phyloP scores from a whole-genome alignment of 768 basidiomycete species.

The Boletus tylopilopsis region DNA sequence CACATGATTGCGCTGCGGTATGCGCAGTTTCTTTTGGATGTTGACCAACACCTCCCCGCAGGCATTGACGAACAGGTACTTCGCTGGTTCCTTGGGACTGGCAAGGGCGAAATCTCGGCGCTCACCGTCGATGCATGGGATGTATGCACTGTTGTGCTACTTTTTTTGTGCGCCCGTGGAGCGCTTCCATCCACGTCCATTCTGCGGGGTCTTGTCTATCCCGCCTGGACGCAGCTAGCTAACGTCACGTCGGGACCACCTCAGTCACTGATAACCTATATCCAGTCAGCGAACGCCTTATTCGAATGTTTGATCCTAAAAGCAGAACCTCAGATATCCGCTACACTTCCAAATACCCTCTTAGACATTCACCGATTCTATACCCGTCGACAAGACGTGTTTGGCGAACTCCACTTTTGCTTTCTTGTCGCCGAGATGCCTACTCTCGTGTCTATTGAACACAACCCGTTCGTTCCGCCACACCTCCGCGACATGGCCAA shows the following conservation, averaged over 20 bases:
- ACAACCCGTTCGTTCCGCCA: slow-evolving; percentile 49
- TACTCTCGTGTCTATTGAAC: slow-evolving; percentile 66
- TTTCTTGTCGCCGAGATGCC: slow-evolving; percentile 62
- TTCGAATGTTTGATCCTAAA: slow-evolving; percentile 58
- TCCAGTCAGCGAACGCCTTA: slow-evolving; percentile 61
- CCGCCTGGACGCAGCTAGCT: slow-evolving; percentile 65
- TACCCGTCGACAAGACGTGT: slow-evolving; percentile 67
- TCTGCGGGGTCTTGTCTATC: slow-evolving; percentile 71
- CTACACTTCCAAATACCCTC: slow-evolving; percentile 44
- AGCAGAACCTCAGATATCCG: slow-evolving; percentile 42
- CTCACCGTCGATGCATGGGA: slow-evolving; percentile 66
- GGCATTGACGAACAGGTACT: slow-evolving; percentile 70
- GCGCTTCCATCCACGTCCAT: slow-evolving; percentile 72
- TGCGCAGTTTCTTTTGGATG: slow-evolving; percentile 63
- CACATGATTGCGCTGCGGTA: slow-evolving; percentile 60
- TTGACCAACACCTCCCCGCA: slow-evolving; percentile 72
- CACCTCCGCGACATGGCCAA: slow-evolving; percentile 46
- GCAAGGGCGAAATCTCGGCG: slow-evolving; percentile 57
- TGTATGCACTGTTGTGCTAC: slow-evolving; percentile 55
- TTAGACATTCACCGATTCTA: slow-evolving; percentile 66
- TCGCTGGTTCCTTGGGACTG: slow-evolving; percentile 68
- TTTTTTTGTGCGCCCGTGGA: slow-evolving; percentile 62
- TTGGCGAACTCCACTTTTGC: slow-evolving; percentile 61
- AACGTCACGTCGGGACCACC: slow-evolving; percentile 36
- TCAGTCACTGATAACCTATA: slow-evolving; percentile 44